Evolutionary conservation across 1,284 basidiomycete species (phyloP), one percentile per base, ranked within the genome.

Genomic region (Pterula multifida): DNA sequence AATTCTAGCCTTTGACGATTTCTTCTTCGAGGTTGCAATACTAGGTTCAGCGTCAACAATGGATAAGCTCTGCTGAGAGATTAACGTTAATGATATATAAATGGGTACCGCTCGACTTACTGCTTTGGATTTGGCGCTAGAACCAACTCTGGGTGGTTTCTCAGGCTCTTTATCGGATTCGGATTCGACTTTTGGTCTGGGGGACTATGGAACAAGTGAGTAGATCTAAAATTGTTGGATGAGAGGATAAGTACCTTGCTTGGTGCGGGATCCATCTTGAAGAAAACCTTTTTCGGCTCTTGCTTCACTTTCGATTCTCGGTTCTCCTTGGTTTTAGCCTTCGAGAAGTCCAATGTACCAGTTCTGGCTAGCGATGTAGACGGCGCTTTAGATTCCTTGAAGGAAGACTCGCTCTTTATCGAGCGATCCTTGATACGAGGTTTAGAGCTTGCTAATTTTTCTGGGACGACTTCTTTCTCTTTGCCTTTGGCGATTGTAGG

Each of bases 271-370:
- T 42, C 39, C 39, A 17, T 17, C 39, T 42, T 42, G 39, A 42
- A 42, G 39, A 42, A 42, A 6, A 42, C 19, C 9, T 49, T 55
- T 25, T 57, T 52, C n/a, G 51, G 15, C 26, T 50, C 49, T 54
- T 57, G 17, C 55, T 58, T 36, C 47, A 32, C 49, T n/a, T 51
- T 52, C 39, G 21, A 51, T 51, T 55, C 55, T 46, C 64, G 60
- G 45, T 60, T 64, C 26, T 57, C 64, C 55, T 77, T 78, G 2
- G 66, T 54, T 61, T 76, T 81, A n/a, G 76, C 72, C 56, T 77
- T 83, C 58, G 73, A 74, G 68, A 79, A 85, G 55, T 82, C 74
- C 3, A 82, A 66, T 56, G 75, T 80, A 1, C 79, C 79, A 4
- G 66, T 56, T 57, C 76, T 82, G 0, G 65, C 56, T 55, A 70